Base-by-base conservation (phyloP, 1,284 basidiomycete species). In the Pisolithus thermaeus region DNA sequence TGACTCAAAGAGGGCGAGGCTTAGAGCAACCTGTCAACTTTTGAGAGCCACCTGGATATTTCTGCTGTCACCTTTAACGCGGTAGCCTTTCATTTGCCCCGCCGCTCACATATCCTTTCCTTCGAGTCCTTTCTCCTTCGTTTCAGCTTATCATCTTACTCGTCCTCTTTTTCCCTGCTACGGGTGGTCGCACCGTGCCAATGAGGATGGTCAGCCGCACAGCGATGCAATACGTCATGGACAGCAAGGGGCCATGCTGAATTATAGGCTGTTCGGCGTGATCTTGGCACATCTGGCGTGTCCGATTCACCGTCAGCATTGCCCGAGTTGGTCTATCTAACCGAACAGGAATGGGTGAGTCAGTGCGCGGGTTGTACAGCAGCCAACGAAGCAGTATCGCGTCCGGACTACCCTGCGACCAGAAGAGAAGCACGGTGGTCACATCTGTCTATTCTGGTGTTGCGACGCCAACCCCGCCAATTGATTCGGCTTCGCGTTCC, bases 151-250 rank as follows among this genome's bases (percentile, higher is more conserved):
- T 84, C 83, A 25, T 91, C 88, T 55, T 85, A 80, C 52, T 84
- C 87, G 32, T 86, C 84, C 66, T 97, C 18, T 93, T 81, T 87
- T 89, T 65, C 94, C 90, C 57, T 84, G 84, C 56, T 83, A 93
- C 55, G 97, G 67, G 1, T 96, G 89, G 82, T 86, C 18, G 18
- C 18, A 20, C 18, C 18, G 18, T 20, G 93, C 83, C 83, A 83
- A 30, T 89, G 87, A 0, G 92, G 87, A 62, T 94, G 80, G 16
- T 81, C 77, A 44, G 83, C 86, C 4, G 93, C 93, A 58, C 83
- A 80, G 2, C 93, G 82, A 35, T 96, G 82, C 70, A 97, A 99
- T 36, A 92, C 79, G 64, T 97, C 90, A 25, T 96, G 83, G 0
- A 89, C 77, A 0, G 68, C 75, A 49, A 85, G 84, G 16, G 80